Conservation (phyloP, 192 early-diverging fungal species). For the Backusella psychrophila region DNA sequence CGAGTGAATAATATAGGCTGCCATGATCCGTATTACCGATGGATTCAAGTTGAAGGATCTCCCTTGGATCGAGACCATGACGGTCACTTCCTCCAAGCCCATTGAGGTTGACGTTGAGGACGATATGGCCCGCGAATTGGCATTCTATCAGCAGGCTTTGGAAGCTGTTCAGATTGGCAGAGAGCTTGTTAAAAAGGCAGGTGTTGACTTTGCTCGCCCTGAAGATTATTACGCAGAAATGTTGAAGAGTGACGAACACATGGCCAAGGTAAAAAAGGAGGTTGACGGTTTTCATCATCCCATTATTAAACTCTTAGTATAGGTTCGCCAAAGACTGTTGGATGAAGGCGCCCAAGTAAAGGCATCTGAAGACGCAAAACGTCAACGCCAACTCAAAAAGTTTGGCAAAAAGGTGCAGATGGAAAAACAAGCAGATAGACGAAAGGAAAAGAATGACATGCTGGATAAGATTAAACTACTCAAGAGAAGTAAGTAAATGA, state of each 20-base stretch:
- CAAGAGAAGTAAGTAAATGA: conserved; percentile 69
- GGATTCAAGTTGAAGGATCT: conserved; percentile 61
- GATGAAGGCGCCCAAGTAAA: conserved; percentile 80
- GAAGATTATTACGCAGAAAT: conserved; percentile 98
- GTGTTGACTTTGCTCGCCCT: conserved; percentile 81
- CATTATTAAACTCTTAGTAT: not conserved
- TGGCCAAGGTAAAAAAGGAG: conserved; percentile 55
- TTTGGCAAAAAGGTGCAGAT: conserved; percentile 97
- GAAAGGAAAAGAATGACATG: conserved; percentile 81
- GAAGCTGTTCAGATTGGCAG: conserved; percentile 70
- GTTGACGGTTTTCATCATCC: too few species aligned
- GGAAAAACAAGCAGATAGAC: conserved; percentile 86
- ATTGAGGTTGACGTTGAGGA: conserved; percentile 68
- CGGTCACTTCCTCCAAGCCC: conserved; percentile 54
- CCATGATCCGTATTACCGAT: conserved; percentile 55
- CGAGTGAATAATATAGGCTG: conserved; percentile 38
- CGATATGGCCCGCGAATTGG: conserved; percentile 90
- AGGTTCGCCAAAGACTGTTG: conserved; percentile 81
- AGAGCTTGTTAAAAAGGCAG: conserved; percentile 55
- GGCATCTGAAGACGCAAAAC: conserved; percentile 79
- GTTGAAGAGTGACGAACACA: conserved; percentile 96
- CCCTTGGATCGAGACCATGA: conserved; percentile 72
- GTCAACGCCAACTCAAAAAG: conserved; percentile 91
- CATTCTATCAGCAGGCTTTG: conserved; percentile 92
- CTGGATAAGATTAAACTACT: conserved; percentile 89